Conservation (phyloP, 805 yeast species). For the Ogataea siamensis region DNA sequence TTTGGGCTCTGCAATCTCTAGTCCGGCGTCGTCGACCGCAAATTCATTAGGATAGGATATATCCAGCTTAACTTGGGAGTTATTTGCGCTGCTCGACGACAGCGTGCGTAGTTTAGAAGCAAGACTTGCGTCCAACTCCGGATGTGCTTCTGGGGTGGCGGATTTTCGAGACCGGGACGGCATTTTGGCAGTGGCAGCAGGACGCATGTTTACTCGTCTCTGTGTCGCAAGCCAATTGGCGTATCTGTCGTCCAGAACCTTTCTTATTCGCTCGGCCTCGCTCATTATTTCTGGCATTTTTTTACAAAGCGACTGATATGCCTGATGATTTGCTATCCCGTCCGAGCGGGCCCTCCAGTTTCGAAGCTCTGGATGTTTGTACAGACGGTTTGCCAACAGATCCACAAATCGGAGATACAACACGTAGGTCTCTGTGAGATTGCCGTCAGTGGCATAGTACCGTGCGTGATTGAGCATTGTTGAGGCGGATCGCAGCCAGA, state of each 20-base stretch:
- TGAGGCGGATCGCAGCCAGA: slow-evolving; percentile 56
- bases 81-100: slow-evolving; percentile 8
- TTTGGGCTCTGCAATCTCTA: neutral
- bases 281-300: slow-evolving; percentile 29
- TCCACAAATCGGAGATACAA: slow-evolving; percentile 60
- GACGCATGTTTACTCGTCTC: neutral
- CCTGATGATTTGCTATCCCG: slow-evolving; percentile 21
- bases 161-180: too few species aligned
- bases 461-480: slow-evolving; percentile 47
- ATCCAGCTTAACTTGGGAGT: slow-evolving; percentile 3
- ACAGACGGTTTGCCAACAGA: slow-evolving; percentile 46
- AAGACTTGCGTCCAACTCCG: slow-evolving; percentile 2
- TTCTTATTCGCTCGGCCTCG: slow-evolving; percentile 32
- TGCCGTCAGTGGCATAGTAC: slow-evolving; percentile 42
- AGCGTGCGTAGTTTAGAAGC: slow-evolving; percentile 11
- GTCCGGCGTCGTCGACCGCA: slow-evolving; percentile 1
- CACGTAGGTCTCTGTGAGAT: slow-evolving; percentile 50
- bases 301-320: slow-evolving; percentile 25
- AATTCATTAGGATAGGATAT: slow-evolving; percentile 7
- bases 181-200: neutral
- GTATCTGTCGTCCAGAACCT: slow-evolving; percentile 27
- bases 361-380: slow-evolving; percentile 44
- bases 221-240: neutral
- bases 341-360: slow-evolving; percentile 24
- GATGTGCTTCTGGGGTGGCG: slow-evolving; percentile 4